Conservation (phyloP, 2,329 filamentous ascomycete species). For the Phyllachora maydis region DNA sequence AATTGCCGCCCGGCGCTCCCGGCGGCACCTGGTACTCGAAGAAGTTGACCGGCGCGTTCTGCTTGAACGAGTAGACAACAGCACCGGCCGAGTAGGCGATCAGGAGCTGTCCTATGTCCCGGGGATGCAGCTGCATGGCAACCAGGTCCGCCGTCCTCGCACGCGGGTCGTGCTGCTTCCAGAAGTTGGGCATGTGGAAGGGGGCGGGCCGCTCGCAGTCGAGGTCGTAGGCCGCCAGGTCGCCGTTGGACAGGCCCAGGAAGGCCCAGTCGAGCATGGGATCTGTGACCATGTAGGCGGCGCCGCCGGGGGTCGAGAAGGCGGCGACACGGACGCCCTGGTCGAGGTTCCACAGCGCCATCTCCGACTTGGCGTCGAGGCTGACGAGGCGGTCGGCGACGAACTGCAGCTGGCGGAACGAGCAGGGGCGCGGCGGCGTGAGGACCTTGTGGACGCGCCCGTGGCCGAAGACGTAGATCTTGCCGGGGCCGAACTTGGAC, state of each 20-base stretch:
- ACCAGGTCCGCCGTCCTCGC: slow-evolving; percentile 42
- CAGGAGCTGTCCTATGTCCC: slow-evolving; percentile 78
- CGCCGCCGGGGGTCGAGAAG: slow-evolving; percentile 58
- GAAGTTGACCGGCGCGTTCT: slow-evolving; percentile 57
- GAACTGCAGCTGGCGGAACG: slow-evolving; percentile 63
- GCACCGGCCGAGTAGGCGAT: slow-evolving; percentile 83
- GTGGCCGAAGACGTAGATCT: slow-evolving; percentile 78
- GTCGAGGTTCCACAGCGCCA: slow-evolving; percentile 66
- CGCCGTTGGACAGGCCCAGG: slow-evolving; percentile 62
- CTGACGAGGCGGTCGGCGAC: slow-evolving; percentile 70
- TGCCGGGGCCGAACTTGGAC: slow-evolving; percentile 65
- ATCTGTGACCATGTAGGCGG: slow-evolving; percentile 58
- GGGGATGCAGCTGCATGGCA: slow-evolving; percentile 66
- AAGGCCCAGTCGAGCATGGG: slow-evolving; percentile 88
- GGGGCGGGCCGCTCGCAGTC: slow-evolving; percentile 57
- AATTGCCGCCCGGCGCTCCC: slow-evolving; percentile 70
- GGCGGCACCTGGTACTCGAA: slow-evolving; percentile 67
- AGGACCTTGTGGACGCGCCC: slow-evolving; percentile 60
- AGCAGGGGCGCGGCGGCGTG: slow-evolving; percentile 47
- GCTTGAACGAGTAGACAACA: slow-evolving; percentile 86
- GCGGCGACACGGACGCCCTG: slow-evolving; percentile 43
- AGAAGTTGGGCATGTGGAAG: slow-evolving; percentile 74
- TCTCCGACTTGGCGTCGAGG: slow-evolving; percentile 68
- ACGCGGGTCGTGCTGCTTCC: slow-evolving; percentile 51
- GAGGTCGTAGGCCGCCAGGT: slow-evolving; percentile 82